Conservation (phyloP, 805 yeast species). For the Zygosaccharomyces rouxii region DNA sequence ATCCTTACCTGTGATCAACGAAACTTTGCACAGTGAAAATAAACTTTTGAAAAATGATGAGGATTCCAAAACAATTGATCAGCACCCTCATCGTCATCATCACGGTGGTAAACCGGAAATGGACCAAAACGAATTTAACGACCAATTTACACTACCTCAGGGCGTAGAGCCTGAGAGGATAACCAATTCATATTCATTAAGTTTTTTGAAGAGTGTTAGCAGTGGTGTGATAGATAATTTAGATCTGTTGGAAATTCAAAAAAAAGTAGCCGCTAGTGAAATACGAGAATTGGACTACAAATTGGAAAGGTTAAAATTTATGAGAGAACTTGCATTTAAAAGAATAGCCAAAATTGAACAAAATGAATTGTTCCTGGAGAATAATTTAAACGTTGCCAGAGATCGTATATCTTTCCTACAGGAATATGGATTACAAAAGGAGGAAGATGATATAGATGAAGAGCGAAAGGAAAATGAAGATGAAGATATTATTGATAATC, state of each 20-base stretch:
- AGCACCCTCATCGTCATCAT: slow-evolving; percentile 29
- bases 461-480: slow-evolving; percentile 15
- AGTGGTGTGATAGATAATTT: slow-evolving; percentile 42
- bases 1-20: slow-evolving; percentile 47
- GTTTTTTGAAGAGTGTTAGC: slow-evolving; percentile 37
- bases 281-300: slow-evolving; percentile 59
- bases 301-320: slow-evolving; percentile 46
- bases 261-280: slow-evolving; percentile 60
- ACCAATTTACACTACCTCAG: slow-evolving; percentile 34
- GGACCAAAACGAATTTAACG: slow-evolving; percentile 16
- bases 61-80: slow-evolving; percentile 18
- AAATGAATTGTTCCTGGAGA: slow-evolving; percentile 54
- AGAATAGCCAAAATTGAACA: slow-evolving; percentile 57
- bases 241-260: slow-evolving; percentile 56
- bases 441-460: slow-evolving; percentile 14
- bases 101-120: slow-evolving; percentile 18
- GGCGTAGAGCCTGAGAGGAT: slow-evolving; percentile 42
- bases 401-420: slow-evolving; percentile 42
- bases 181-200: slow-evolving; percentile 40
- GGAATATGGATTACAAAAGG: slow-evolving; percentile 37
- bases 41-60: slow-evolving; percentile 18
- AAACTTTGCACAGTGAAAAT: slow-evolving; percentile 34
- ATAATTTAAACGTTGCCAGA: slow-evolving; percentile 41
- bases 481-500: slow-evolving; percentile 6
- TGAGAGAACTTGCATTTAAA: slow-evolving; percentile 53